Percentiles rank a stretch among this genome's conserved stretches.
Evolutionary conservation across 2,329 filamentous ascomycete genomes (phyloP).

Genomic region (Penicillium palitans): DNA sequence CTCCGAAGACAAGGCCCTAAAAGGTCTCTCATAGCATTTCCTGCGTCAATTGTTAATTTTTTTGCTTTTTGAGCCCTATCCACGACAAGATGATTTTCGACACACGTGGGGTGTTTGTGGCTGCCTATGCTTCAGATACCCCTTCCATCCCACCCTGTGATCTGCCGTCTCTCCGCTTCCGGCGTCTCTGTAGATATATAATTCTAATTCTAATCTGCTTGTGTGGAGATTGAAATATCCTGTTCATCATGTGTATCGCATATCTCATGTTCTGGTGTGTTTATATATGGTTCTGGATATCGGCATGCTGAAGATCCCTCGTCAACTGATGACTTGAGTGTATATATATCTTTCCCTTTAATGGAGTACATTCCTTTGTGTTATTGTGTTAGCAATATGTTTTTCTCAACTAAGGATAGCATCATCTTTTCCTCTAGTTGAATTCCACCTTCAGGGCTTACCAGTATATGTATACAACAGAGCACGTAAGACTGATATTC

Average conservation of each 20-base stretch:
- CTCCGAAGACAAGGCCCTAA: background rate
- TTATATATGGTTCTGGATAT: conserved; percentile 1
- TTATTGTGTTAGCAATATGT: background rate
- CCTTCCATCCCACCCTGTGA: conserved; percentile 14
- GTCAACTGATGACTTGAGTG: conserved; percentile 10
- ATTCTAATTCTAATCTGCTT: conserved; percentile 36
- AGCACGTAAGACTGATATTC: background rate
- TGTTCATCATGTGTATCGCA: conserved; percentile 16
- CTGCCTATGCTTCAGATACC: too few species aligned
- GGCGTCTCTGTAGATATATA: conserved; percentile 35
- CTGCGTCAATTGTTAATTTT: background rate
- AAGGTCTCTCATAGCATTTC: conserved; percentile 1
- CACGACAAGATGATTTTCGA: conserved; percentile 22
- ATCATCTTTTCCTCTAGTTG: background rate
- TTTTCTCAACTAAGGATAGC: too few species aligned
- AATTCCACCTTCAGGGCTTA: background rate
- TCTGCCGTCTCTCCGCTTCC: conserved; percentile 13
- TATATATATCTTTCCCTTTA: conserved; percentile 22
- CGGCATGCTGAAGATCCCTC: conserved; percentile 3
- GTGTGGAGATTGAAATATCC: conserved; percentile 9
- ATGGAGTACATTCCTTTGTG: conserved; percentile 34
- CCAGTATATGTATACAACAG: background rate
- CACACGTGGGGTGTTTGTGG: background rate
- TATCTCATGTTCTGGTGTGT: background rate
- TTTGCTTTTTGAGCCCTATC: conserved; percentile 6